Evolutionary conservation across 73 alveolate genomes (phyloP).

Genomic region (Paramecium tetraurelia): DNA sequence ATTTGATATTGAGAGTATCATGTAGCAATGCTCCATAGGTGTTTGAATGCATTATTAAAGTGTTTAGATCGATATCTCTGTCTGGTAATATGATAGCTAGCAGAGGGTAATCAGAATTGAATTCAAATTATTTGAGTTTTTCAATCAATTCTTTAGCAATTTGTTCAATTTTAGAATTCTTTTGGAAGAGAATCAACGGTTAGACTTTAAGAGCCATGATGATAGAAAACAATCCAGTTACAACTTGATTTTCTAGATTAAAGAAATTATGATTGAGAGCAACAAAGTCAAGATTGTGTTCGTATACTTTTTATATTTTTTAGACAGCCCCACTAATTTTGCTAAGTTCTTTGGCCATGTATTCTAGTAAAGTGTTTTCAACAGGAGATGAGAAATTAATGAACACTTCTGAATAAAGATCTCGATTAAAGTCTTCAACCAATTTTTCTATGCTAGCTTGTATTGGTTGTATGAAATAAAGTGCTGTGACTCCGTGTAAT

Average conservation of each 20-base stretch:
- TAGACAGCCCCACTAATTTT: constrained; percentile 49
- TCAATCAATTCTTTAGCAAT: constrained; percentile 52
- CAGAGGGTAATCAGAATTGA: constrained; percentile 28
- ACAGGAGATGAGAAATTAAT: constrained; percentile 51
- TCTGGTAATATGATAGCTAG: constrained; percentile 39
- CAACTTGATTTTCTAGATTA: constrained; percentile 18
- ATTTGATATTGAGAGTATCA: constrained; percentile 47
- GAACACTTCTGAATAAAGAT: constrained; percentile 49
- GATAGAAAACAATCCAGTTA: constrained; percentile 11
- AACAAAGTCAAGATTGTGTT: constrained; percentile 51
- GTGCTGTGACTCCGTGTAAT: constrained; percentile 50
- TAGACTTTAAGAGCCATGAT: constrained; percentile 35
- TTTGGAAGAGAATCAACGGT: constrained; percentile 25
- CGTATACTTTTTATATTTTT: constrained; percentile 32
- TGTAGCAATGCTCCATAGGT: constrained; percentile 56
- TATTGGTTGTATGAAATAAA: constrained; percentile 38
- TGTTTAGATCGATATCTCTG: constrained; percentile 53
- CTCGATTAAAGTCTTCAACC: constrained; percentile 58
- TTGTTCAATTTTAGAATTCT: constrained; percentile 14
- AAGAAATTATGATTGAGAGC: constrained; percentile 39
- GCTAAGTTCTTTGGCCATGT: constrained; percentile 46
- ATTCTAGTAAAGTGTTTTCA: not conserved
- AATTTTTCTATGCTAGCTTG: not conserved
- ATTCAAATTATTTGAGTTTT: not conserved
- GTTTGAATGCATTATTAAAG: constrained; percentile 52